phyloP scores from a whole-genome alignment of 2,329 filamentous ascomycete genomes.

The Phymatotrichopsis omnivora region DNA sequence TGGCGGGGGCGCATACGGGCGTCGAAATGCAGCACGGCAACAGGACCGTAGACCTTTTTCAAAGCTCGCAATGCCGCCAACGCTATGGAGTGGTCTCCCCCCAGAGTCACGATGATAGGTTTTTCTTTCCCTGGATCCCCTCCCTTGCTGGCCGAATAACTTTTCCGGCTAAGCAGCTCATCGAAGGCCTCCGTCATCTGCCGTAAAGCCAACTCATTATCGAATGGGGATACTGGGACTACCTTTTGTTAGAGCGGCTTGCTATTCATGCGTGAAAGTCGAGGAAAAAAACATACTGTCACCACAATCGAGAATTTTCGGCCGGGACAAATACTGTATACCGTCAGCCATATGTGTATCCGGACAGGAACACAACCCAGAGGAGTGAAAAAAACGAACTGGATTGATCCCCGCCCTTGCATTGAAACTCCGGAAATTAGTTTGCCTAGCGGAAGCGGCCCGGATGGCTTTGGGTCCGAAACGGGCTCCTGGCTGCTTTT shows the following conservation, averaged over 20 bases:
- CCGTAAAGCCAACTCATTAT: slow-evolving; percentile 67
- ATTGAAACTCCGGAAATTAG: slow-evolving; percentile 71
- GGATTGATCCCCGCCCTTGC: slow-evolving; percentile 73
- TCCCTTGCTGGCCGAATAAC: background rate
- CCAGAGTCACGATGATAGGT: slow-evolving; percentile 56
- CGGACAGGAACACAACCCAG: background rate
- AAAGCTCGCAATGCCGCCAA: slow-evolving; percentile 60
- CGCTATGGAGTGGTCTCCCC: slow-evolving; percentile 63
- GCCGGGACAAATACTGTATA: slow-evolving; percentile 57
- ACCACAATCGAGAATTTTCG: slow-evolving; percentile 74
- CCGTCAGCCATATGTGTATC: background rate
- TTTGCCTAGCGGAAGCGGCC: slow-evolving; percentile 71
- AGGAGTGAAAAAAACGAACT: slow-evolving; percentile 5
- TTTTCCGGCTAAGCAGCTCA: slow-evolving; percentile 44
- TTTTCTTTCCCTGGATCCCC: slow-evolving; percentile 1
- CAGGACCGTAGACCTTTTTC: slow-evolving; percentile 50
- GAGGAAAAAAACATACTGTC: slow-evolving; percentile 43
- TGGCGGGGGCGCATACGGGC: slow-evolving; percentile 37
- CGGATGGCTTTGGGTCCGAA: slow-evolving; percentile 85
- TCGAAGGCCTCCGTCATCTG: slow-evolving; percentile 78
- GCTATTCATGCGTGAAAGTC: no score
- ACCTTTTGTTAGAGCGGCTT: background rate
- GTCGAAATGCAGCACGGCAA: slow-evolving; percentile 67
- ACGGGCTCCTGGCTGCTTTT: no score
- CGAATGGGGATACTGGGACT: slow-evolving; percentile 70